Evolutionary conservation across 345 rosid genomes (phyloP).

Genomic region (Aurinia saxatilis): DNA sequence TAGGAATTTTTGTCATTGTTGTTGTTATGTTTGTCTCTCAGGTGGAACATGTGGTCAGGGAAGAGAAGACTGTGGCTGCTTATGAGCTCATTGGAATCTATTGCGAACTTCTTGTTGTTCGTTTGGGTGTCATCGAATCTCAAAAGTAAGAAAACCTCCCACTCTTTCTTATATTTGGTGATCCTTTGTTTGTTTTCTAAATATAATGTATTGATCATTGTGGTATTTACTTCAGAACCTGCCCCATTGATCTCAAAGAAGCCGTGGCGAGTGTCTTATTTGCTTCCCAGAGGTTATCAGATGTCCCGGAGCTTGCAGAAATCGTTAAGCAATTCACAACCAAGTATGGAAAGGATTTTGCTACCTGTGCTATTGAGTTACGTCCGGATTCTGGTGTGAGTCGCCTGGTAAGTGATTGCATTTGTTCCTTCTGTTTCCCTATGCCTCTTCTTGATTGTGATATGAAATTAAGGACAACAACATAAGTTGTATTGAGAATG

Average conservation of each 20-base stretch:
- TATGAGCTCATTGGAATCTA: conserved; percentile 74
- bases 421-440: not conserved
- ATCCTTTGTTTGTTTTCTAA: not conserved
- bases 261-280: conserved; percentile 64
- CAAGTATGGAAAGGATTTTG: conserved; percentile 89
- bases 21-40: not conserved
- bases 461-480: too few relatives aligned
- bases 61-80: conserved; percentile 87
- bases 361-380: conserved; percentile 59
- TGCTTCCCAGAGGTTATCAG: conserved; percentile 88
- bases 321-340: conserved; percentile 55
- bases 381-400: conserved; percentile 93
- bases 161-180: not conserved
- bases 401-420: conserved; percentile 54
- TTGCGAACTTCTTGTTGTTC: conserved; percentile 69
- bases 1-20: too few relatives aligned
- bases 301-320: conserved; percentile 76
- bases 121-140: conserved; percentile 76
- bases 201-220: conserved; percentile 4
- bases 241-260: conserved; percentile 83
- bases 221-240: conserved; percentile 37
- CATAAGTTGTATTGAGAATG: not conserved
- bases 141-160: conserved; percentile 47
- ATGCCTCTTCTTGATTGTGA: not conserved
- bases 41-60: conserved; percentile 96